Conservation (phyloP, 179 eudicot species). For the Beta corolliflora region DNA sequence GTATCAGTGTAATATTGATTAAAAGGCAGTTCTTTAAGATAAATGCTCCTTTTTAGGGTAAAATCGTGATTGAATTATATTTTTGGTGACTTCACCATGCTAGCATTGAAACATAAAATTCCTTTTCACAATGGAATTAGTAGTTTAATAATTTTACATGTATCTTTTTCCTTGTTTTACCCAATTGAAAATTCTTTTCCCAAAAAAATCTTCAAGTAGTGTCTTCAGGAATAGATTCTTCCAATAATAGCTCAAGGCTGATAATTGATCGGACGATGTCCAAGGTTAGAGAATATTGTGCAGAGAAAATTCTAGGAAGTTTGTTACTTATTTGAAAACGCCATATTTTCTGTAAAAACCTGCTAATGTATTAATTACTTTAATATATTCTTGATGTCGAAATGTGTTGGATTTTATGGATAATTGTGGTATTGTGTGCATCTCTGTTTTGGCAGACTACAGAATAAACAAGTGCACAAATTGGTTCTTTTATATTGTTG, state of each 20-base stretch:
- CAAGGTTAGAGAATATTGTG: background rate
- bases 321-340: background rate
- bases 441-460: slow-evolving; percentile 15
- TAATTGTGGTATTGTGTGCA: slow-evolving; percentile 14
- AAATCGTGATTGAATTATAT: background rate
- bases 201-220: background rate
- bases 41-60: background rate
- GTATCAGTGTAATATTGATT: background rate
- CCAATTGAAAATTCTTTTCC: background rate
- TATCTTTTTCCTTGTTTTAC: background rate
- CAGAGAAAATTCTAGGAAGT: background rate
- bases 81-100: background rate
- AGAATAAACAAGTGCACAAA: slow-evolving; percentile 19
- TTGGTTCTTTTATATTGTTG: slow-evolving; percentile 15
- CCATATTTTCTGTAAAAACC: background rate
- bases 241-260: background rate
- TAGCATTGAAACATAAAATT: background rate
- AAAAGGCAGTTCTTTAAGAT: background rate
- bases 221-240: background rate
- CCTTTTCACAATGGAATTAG: background rate
- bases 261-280: background rate
- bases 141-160: background rate
- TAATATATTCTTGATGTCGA: slow-evolving; percentile 28
- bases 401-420: slow-evolving; percentile 18
- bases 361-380: background rate